Base-by-base conservation (phyloP, 306 rosid species). In the Parietaria judaica region DNA sequence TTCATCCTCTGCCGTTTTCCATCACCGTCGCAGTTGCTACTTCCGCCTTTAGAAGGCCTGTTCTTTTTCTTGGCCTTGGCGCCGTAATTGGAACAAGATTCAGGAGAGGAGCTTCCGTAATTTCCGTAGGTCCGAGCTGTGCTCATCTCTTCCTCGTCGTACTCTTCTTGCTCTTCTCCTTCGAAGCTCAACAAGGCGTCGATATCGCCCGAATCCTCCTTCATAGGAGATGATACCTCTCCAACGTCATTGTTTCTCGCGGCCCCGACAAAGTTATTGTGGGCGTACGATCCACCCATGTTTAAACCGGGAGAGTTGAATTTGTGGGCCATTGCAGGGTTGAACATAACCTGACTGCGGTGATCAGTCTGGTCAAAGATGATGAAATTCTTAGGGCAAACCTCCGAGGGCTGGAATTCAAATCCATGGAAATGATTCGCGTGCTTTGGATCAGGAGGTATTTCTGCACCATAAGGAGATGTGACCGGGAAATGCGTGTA, bases 101-200 rank as follows among this genome's bases (percentile, higher is more conserved):
- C 96, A 41, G 83, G 74, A 16, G 77, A 76, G 31, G 67, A 38
- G 48, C 70, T 71, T 49, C 79, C 90, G 65, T 78, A 73, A 56
- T 78, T 72, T 62, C 78, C 85, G 12, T 64, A 67, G 61, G 91
- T 83, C 61, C 95, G 83, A n/a, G 96, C 97, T 2, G 97, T 87
- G 85, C 95, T 87, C 65, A 85, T 73, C 69, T 83, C 97, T 72
- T 89, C 95, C 41, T 85, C 97, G 43, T 84, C 97, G 34, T 66
- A 67, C 63, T 81, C 88, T 38, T 81, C 87, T 59, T 73, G 63
- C 37, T 85, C 53, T 36, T 87, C 83, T 39, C 69, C 77, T 72
- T 86, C 97, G 74, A 85, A 76, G 86, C 97, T 91, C 84, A 91
- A 58, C 76, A 91, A 66, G 36, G 97, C 97, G 75, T 87, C 87